Evolutionary conservation across 306 rosid species (phyloP).

Genomic region (Sindora glabra): DNA sequence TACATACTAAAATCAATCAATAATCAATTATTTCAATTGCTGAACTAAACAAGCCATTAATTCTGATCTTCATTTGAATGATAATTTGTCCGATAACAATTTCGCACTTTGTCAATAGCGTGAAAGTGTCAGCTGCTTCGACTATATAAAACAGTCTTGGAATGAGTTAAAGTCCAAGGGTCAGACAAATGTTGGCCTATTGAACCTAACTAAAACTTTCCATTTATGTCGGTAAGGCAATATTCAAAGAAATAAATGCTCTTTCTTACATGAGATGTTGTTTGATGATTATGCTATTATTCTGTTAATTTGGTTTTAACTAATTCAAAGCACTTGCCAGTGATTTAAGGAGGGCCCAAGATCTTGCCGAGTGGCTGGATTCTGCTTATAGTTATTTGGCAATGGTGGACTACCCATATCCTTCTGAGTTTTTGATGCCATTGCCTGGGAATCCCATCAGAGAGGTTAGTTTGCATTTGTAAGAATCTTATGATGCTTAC

Average conservation of each 20-base stretch:
- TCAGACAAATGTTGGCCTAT: constrained; percentile 45
- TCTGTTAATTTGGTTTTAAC: constrained; percentile 18
- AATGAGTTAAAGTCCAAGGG: constrained; percentile 32
- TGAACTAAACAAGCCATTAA: too few species aligned
- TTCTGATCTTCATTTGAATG: background rate
- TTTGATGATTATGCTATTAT: constrained; percentile 1
- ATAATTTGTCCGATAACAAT: background rate
- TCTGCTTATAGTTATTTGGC: constrained; percentile 84
- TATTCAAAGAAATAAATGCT: background rate
- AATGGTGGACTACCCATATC: constrained; percentile 79
- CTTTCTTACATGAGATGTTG: background rate
- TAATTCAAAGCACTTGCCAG: constrained; percentile 28
- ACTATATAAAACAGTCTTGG: constrained; percentile 73
- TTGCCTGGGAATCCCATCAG: constrained; percentile 72
- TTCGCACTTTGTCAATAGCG: constrained; percentile 38
- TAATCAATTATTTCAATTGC: too few species aligned
- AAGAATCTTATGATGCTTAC: constrained; percentile 3
- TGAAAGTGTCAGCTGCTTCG: constrained; percentile 65
- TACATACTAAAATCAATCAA: too few species aligned
- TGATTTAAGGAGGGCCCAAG: constrained; percentile 30
- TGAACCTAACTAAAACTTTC: constrained; percentile 46
- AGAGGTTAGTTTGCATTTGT: constrained; percentile 51
- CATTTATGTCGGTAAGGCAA: constrained; percentile 53
- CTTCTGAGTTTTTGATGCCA: constrained; percentile 61
- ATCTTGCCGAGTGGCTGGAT: constrained; percentile 59